phyloP scores from a whole-genome alignment of 208 protist genomes.

The Wallacemonas sp. region DNA sequence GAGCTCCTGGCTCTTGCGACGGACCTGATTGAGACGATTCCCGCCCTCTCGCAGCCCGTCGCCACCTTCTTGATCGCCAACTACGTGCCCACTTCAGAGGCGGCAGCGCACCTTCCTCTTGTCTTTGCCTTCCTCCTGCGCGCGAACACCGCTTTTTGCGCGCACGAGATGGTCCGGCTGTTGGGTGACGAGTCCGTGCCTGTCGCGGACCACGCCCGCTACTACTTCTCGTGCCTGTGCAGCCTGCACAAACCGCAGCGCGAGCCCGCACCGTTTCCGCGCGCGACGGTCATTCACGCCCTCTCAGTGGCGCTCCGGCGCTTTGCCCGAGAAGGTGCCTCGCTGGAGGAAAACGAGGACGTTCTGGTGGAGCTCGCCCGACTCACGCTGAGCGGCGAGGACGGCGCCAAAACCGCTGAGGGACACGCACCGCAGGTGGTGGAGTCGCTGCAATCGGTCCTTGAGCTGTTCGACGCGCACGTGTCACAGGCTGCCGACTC shows the following conservation, averaged over 20 bases:
- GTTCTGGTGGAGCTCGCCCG: conserved; percentile 11
- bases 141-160: conserved; percentile 1
- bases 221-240: conserved; percentile 14
- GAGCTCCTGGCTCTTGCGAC: conserved; percentile 30
- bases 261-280: background rate
- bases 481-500: background rate
- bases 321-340: background rate
- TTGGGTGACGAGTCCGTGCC: background rate
- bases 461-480: background rate
- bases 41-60: conserved; percentile 13
- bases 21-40: conserved; percentile 19
- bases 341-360: conserved; percentile 18
- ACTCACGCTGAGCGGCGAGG: background rate
- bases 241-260: background rate
- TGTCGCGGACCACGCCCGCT: background rate
- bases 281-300: background rate
- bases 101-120: background rate
- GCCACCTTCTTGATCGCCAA: conserved; percentile 2
- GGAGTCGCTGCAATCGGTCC: background rate
- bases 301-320: background rate
- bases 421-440: background rate
- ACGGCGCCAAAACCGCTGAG: background rate
- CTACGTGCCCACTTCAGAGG: background rate
- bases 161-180: background rate
- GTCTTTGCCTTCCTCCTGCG: conserved; percentile 1